Evolutionary conservation across 176 grass and related monocot species (phyloP), one percentile per base, ranked within the genome.

Genomic region (Thalia dealbata): DNA sequence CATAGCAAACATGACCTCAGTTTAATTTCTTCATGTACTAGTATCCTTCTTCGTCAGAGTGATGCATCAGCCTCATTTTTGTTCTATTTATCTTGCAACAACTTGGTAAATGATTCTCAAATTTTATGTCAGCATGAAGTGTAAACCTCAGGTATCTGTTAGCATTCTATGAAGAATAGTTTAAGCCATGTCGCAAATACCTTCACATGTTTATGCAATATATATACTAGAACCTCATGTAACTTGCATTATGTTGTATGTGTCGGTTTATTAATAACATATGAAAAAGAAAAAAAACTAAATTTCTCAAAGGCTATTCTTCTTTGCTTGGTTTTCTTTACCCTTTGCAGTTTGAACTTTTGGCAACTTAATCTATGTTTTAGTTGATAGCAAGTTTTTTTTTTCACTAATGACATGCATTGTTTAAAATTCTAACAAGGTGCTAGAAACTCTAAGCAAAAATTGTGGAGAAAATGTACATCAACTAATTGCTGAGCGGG

Each of bases 381-480:
- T 52, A 26, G 25, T 55, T 84, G 2, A 14, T 71, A 52, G 70
- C 24, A 14, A 52, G 26, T 60, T 70, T n/a, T n/a, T n/a, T n/a
- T n/a, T n/a, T 29, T 7, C 23, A 41, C 63, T 28, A 62, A 42
- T 84, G 61, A 72, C 41, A 55, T 70, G 14, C 15, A 48, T 16
- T 73, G 52, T 65, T 15, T 11, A 59, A 69, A 52, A 56, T 21
- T 68, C 72, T 14, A 63, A 72, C 77, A 76, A 99, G 95, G 95
- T 86, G 75, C 68, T 99, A 70, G 95, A 99, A 78, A 95, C 95
- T 67, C 77, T 95, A 85, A 99, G 95, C 81, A 99, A 99, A 86
- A 99, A 99, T 74, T 99, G 95, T 54, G 95, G 95, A 27, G 87
- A 99, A 38, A 60, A 70, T 75, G 87, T 99, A 82, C 79, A 91